phyloP scores from a whole-genome alignment of 179 eudicot species.

The Beta macrorhiza region DNA sequence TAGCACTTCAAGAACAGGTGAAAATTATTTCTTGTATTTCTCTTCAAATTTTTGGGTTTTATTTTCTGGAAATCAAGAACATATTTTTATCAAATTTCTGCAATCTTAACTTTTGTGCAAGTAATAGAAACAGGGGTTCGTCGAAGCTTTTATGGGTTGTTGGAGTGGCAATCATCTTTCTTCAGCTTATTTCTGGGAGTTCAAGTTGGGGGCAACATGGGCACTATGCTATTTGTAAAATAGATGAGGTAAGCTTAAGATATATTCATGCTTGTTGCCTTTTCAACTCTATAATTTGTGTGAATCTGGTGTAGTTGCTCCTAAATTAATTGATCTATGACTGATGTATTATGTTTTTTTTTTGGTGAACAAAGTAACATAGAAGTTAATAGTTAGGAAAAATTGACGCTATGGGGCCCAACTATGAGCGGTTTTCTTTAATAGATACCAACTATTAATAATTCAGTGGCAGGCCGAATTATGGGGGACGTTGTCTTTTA shows the following conservation, averaged over 20 bases:
- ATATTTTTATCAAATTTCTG: neutral
- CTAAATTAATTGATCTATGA: too few relatives aligned
- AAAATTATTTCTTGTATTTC: neutral
- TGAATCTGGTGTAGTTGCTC: too few relatives aligned
- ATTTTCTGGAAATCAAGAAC: neutral
- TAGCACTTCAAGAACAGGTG: neutral
- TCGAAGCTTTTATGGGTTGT: constrained; percentile 1
- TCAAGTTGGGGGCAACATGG: constrained; percentile 78
- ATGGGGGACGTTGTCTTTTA: too few relatives aligned
- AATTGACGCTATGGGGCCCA: too few relatives aligned
- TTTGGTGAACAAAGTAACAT: too few relatives aligned
- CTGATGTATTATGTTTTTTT: too few relatives aligned
- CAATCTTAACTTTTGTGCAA: neutral
- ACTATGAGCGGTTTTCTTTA: too few relatives aligned
- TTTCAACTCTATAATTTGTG: neutral
- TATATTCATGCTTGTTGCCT: neutral
- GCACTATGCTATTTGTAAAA: constrained; percentile 60
- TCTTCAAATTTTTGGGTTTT: neutral
- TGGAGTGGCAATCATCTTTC: neutral
- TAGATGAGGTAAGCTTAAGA: constrained; percentile 57
- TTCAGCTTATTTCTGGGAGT: constrained; percentile 46
- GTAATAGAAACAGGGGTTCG: constrained; percentile 32
- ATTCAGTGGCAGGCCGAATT: too few relatives aligned
- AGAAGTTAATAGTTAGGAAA: too few relatives aligned
- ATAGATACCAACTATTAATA: too few relatives aligned